Evolutionary conservation across 768 basidiomycete species (phyloP), one percentile per base, ranked within the genome.

Genomic region (Amanita inopinata): DNA sequence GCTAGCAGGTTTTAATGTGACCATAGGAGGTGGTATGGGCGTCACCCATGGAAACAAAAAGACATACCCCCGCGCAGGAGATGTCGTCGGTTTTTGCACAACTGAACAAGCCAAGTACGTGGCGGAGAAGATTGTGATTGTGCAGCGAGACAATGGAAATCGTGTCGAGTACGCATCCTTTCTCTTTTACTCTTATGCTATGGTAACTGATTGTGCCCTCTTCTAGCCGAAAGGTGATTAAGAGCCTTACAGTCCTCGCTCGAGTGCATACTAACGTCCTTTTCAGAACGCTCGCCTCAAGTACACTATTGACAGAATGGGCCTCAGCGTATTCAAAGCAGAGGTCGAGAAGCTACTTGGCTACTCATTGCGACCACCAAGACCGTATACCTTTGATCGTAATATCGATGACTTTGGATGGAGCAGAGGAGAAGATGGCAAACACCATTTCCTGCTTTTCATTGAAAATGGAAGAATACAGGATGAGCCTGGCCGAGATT

Each of bases 11-110:
- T 99, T 96, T 74, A 96, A 99, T 57, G 92, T 99, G 40, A 63
- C 82, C 11, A 69, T 89, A 33, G 96, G 96, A 44, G 96, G 96
- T 52, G 96, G 96, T 37, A 99, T 99, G 96, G 96, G 96, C 61
- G 96, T 97, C 33, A 98, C 96, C 1, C 94, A 98, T 53, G 91
- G 91, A 24, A 94, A 90, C 73, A 98, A 97, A 71, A 93, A 96
- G 70, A 99, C 96, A 0, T 98, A 98, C 59, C 96, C 96, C 34
- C 83, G 96, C 40, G 61, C 81, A 33, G 91, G 78, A 20, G 82
- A 83, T 53, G 64, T 96, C 35, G 76, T 99, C 48, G 96, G 96
- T 38, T 99, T 98, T 71, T 91, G 90, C 54, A 87, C 84, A 1
- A 65, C 76, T 4, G 89, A 92, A 40, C 83, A 98, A 56, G 92